Conservation (phyloP, 805 yeast genomes). For the Pichia occidentalis region DNA sequence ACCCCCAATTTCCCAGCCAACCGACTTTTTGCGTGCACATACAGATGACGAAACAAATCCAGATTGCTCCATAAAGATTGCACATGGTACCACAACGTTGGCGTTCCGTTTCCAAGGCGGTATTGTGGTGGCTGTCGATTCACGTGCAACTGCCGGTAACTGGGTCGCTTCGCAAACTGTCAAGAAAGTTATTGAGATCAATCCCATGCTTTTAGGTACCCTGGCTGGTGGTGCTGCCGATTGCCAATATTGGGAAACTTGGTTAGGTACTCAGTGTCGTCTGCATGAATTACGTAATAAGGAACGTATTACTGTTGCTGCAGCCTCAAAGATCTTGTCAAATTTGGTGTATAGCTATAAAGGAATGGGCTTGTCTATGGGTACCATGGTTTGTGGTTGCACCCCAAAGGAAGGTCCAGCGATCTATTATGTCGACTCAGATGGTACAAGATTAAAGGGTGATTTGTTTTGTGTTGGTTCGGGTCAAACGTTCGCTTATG, state of each 20-base stretch:
- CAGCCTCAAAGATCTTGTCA: constrained; percentile 89
- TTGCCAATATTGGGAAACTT: constrained; percentile 98
- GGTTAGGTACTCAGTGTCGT: constrained; percentile 96
- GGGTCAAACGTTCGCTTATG: constrained; percentile 98
- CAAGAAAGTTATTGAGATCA: constrained; percentile 93
- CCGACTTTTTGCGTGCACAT: constrained; percentile 93
- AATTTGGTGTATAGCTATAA: constrained; percentile 90
- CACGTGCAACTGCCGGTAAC: constrained; percentile 95
- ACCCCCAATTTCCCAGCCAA: constrained; percentile 84
- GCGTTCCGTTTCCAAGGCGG: constrained; percentile 97
- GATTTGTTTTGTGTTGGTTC: constrained; percentile 96
- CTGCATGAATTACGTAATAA: constrained; percentile 91
- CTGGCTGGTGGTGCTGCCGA: constrained; percentile 99
- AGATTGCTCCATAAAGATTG: constrained; percentile 91
- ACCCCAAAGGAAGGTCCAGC: constrained; percentile 95
- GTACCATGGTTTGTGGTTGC: constrained; percentile 97
- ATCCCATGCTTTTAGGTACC: constrained; percentile 90
- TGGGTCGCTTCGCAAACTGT: constrained; percentile 99
- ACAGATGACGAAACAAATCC: constrained; percentile 92
- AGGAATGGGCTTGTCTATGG: constrained; percentile 99
- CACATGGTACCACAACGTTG: constrained; percentile 98
- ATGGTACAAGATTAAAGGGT: constrained; percentile 92
- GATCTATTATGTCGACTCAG: constrained; percentile 92
- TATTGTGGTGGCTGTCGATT: constrained; percentile 92
- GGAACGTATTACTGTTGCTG: constrained; percentile 91